A percentile compares a stretch with the other conserved stretches of the same genome.
Evolutionary conservation across 148 eudicot genomes (phyloP).

Genomic region (Polygonum aviculare): DNA sequence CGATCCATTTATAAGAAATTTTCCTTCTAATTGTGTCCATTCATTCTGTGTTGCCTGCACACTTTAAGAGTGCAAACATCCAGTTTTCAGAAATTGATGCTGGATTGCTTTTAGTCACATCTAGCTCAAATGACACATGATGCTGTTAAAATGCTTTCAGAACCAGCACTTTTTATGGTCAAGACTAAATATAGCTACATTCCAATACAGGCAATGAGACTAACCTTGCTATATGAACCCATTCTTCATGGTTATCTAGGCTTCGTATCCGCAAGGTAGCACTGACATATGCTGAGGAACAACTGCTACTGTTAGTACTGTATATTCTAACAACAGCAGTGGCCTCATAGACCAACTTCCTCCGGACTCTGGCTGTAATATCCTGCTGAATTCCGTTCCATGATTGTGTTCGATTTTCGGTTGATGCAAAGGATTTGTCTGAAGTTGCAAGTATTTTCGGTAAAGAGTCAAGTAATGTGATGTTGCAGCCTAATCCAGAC

Average conservation of each 20-base stretch:
- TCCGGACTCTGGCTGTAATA: conserved; percentile 50
- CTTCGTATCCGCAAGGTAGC: conserved; percentile 71
- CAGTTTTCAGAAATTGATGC: neutral
- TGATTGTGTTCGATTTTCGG: conserved; percentile 54
- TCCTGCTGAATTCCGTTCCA: conserved; percentile 97
- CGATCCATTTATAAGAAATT: conserved; percentile 63
- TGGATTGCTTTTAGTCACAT: neutral
- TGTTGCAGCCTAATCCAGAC: conserved; percentile 79
- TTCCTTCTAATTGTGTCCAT: conserved; percentile 72
- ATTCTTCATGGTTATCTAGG: conserved; percentile 67
- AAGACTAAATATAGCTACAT: too few species aligned
- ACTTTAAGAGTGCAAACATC: conserved; percentile 23
- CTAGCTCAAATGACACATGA: too few species aligned
- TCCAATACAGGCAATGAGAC: conserved; percentile 13
- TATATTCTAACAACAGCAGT: conserved; percentile 63
- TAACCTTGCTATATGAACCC: conserved; percentile 62
- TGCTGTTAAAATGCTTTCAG: too few species aligned
- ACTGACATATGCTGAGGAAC: conserved; percentile 36
- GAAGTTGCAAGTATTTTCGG: conserved; percentile 58
- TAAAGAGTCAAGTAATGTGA: conserved; percentile 60
- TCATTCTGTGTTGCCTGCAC: conserved; percentile 76
- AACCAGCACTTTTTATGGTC: too few species aligned
- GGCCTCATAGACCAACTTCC: conserved; percentile 72
- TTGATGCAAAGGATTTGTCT: conserved; percentile 71
- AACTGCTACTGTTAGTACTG: conserved; percentile 70